phyloP scores from a whole-genome alignment of 192 early-diverging fungal genomes.

The Podochytrium sp. region DNA sequence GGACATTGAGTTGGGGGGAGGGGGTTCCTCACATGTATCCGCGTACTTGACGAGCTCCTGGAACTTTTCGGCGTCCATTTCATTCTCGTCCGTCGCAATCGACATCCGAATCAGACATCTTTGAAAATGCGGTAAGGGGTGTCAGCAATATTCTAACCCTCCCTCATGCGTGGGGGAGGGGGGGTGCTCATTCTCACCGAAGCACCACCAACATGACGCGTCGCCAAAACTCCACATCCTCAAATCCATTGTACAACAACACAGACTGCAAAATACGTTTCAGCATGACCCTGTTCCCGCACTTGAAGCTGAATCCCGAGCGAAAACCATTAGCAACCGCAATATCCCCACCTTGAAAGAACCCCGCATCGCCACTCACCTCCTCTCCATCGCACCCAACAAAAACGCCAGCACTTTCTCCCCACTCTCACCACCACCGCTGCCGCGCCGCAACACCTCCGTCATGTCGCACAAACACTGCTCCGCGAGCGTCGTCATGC shows the following conservation, averaged over 20 bases:
- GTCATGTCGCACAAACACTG: constrained; percentile 3
- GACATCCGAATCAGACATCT: constrained; percentile 20
- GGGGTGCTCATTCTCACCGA: too few species aligned
- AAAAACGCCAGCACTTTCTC: constrained; percentile 13
- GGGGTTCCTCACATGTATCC: background rate
- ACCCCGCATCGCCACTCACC: constrained; percentile 4
- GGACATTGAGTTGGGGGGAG: too few species aligned
- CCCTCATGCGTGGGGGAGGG: too few species aligned
- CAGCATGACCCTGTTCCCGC: constrained; percentile 14
- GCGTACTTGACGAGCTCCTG: constrained; percentile 6
- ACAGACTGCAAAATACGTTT: constrained; percentile 5
- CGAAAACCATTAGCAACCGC: too few species aligned
- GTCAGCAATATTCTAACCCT: background rate
- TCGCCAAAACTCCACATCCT: constrained; percentile 21
- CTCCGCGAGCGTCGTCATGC: background rate
- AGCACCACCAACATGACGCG: constrained; percentile 5
- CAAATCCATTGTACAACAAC: background rate
- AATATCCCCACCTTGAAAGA: background rate
- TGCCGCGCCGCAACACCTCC: too few species aligned
- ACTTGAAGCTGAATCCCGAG: constrained; percentile 13
- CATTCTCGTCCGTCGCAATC: background rate
- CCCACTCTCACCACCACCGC: background rate
- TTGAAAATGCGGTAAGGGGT: background rate
- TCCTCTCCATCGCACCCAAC: constrained; percentile 23
- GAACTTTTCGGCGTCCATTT: constrained; percentile 1